Base-by-base conservation (phyloP, 805 yeast species). In the Pichia occidentalis region DNA sequence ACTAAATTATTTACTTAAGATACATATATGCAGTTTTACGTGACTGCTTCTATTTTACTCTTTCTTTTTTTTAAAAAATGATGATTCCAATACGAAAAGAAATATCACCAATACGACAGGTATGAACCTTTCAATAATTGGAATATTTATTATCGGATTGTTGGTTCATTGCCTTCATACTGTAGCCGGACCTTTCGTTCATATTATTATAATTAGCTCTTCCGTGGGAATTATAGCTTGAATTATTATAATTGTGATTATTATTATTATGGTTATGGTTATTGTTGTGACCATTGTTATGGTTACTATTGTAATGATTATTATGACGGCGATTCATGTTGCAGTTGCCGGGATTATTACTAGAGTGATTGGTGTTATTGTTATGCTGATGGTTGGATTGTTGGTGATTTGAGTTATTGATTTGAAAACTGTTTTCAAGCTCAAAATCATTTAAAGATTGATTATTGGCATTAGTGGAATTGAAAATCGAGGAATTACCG, bases 401-500 rank as follows among this genome's bases (percentile, higher is more conserved):
- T n/a, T n/a, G n/a, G n/a, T n/a, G n/a, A n/a, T n/a, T n/a, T n/a
- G n/a, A n/a, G n/a, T n/a, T n/a, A n/a, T n/a, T n/a, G n/a, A n/a
- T n/a, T n/a, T n/a, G 9, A 14, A 13, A 19, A 10, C 11, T 26
- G 14, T 13, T 13, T 13, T 24, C 18, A 8, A 13, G 29, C 16
- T 32, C 25, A 10, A 13, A 11, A 19, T 14, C 16, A 27, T 28
- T 38, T n/a, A 31, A 31, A 11, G 28, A 13, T 26, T 30, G 21
- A 23, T 29, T 29, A 14, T 9, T 17, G 4, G 29, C 29, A 22
- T n/a, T n/a, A n/a, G n/a, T n/a, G n/a, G 36, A 29, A 23, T 22
- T 24, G 19, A 34, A 34, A 14, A 27, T 27, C 24, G 48, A 34
- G 10, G 48, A 30, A 16, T 40, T 45, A 31, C 63, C 61, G 28